Evolutionary conservation across 2,329 filamentous ascomycete genomes (phyloP).

Genomic region (Epichloe hybrida): DNA sequence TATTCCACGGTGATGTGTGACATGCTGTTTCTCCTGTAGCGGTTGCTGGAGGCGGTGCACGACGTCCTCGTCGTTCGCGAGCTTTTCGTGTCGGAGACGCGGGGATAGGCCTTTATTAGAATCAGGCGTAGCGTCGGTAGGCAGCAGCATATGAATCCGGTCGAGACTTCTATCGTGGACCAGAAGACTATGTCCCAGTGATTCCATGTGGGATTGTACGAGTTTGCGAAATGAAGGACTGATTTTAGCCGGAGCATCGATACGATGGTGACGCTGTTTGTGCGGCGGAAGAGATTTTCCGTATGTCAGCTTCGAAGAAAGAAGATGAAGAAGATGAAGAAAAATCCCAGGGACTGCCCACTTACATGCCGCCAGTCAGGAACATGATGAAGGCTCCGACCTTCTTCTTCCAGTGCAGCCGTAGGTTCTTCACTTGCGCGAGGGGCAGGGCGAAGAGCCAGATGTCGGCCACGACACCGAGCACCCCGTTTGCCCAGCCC

Average conservation of each 20-base stretch:
- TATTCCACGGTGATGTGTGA: background rate
- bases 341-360: background rate
- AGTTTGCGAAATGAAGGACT: constrained; percentile 11
- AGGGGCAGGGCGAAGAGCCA: constrained; percentile 33
- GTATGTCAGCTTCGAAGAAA: too few relatives aligned
- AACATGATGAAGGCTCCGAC: constrained; percentile 28
- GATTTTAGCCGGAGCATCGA: constrained; percentile 13
- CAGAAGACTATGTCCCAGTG: constrained; percentile 10
- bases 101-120: constrained; percentile 5
- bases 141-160: constrained; percentile 15
- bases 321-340: background rate
- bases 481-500: constrained; percentile 32
- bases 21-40: background rate
- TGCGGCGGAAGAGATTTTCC: background rate
- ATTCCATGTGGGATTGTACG: constrained; percentile 14
- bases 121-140: constrained; percentile 14
- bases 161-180: constrained; percentile 14
- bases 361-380: constrained; percentile 23
- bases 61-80: background rate
- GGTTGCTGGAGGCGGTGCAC: background rate
- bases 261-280: constrained; percentile 12
- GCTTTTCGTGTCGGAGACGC: background rate
- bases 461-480: constrained; percentile 32
- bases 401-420: constrained; percentile 14
- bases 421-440: constrained; percentile 23